Evolutionary conservation across 495 filamentous ascomycete genomes (phyloP), one percentile per base, ranked within the genome.

Genomic region (Cladorrhinum samala): DNA sequence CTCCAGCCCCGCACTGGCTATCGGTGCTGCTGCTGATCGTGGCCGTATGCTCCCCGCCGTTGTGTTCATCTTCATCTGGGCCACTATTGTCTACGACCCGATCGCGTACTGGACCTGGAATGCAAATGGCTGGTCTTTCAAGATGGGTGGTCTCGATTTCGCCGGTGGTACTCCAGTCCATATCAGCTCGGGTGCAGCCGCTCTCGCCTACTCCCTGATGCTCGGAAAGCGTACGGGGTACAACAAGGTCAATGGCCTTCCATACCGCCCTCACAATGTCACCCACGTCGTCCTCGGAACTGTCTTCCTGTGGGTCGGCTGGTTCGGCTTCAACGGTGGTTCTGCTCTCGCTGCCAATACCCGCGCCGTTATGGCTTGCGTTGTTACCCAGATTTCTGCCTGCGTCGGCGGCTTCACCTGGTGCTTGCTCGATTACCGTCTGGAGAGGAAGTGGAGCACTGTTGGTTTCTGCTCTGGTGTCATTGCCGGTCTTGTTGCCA

Each of bases 101-200:
- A 87, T 96, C 62, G 91, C 91, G 23, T 98, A 92, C 80, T 98
- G 93, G 93, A 96, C 92, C 24, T 98, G 93, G 93, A 97, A 97
- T 68, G 63, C 84, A 1, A 65, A 72, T 11, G 93, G 93, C 48
- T 98, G 93, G 93, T 83, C 85, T 17, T 85, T 78, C 66, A 72
- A 78, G 38, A 79, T 93, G 69, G 93, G 93, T 50, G 91, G 90
- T 27, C 80, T 96, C 49, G 93, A 98, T 71, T 98, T 95, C 62
- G 93, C 93, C 39, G 93, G 93, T 66, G 92, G 93, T 60, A 96
- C 91, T 3, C 93, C 93, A 1, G 93, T 98, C 36, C 93, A 98
- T 72, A 96, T 98, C 64, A 77, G 88, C 27, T 96, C 91, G 11
- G 93, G 93, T 24, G 84, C 82, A 38, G 88, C 91, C 33, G 93